Percentiles rank a stretch among this genome's conserved stretches.
phyloP scores from a whole-genome alignment of 768 basidiomycete species.

The Phlebiopsis gigantea region DNA sequence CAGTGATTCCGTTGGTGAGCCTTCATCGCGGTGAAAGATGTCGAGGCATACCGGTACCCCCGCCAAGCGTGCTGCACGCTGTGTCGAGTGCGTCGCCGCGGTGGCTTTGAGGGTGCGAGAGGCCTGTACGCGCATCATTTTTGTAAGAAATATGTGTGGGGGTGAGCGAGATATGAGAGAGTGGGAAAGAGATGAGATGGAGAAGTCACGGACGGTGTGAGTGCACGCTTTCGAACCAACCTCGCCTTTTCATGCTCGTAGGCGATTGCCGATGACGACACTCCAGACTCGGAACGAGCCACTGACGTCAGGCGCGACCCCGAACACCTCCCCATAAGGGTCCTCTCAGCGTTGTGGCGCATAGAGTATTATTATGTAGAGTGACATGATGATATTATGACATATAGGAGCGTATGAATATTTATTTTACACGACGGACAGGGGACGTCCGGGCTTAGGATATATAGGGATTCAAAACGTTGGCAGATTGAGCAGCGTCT shows the following conservation, averaged over 20 bases:
- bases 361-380: not conserved
- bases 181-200: not conserved
- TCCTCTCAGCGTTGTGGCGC: not conserved
- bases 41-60: conserved; percentile 8
- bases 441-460: too few species aligned
- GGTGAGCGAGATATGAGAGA: not conserved
- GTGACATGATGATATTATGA: too few species aligned
- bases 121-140: conserved; percentile 22
- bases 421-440: too few species aligned
- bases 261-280: conserved; percentile 4
- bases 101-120: conserved; percentile 14
- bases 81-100: conserved; percentile 11
- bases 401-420: too few species aligned
- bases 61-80: conserved; percentile 11
- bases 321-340: not conserved
- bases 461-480: too few species aligned
- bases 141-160: not conserved
- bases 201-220: not conserved
- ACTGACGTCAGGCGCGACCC: conserved; percentile 6
- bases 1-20: not conserved
- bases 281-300: not conserved
- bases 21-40: not conserved
- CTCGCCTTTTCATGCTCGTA: conserved; percentile 3
- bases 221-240: not conserved
- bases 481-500: too few species aligned